Conservation (phyloP, 2,329 filamentous ascomycete genomes). For the Diplodia intermedia region DNA sequence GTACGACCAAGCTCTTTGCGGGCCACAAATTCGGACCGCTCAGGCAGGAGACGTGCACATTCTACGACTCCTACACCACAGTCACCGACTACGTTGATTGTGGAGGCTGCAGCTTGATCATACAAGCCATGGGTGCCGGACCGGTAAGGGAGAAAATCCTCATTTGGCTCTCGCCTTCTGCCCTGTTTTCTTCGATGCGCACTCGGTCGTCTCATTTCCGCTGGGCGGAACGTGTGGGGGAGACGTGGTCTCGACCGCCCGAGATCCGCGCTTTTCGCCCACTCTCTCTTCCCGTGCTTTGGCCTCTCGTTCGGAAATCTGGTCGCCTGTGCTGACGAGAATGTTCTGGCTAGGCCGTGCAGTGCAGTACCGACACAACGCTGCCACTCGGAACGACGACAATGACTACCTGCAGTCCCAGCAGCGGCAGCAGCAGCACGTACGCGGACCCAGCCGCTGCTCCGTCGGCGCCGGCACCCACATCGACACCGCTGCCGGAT, state of each 20-base stretch:
- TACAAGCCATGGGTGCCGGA: conserved; percentile 38
- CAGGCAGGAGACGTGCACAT: conserved; percentile 39
- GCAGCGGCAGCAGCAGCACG: too few relatives aligned
- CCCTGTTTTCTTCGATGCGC: background rate
- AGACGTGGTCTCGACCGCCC: background rate
- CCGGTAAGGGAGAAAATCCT: conserved; percentile 35
- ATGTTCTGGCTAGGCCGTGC: conserved; percentile 10
- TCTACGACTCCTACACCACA: conserved; percentile 38
- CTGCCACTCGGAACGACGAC: conserved; percentile 24
- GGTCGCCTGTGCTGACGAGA: conserved; percentile 15
- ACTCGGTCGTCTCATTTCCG: conserved; percentile 4
- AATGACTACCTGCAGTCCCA: conserved; percentile 11
- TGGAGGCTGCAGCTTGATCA: conserved; percentile 39
- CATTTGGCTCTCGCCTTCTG: background rate
- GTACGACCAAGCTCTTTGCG: conserved; percentile 18
- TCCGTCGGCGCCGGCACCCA: background rate
- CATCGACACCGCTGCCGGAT: background rate
- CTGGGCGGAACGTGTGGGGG: conserved; percentile 22
- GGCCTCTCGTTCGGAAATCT: background rate
- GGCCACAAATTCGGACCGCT: conserved; percentile 33
- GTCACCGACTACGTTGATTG: conserved; percentile 42
- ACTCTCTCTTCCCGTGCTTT: background rate
- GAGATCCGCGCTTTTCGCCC: conserved; percentile 2
- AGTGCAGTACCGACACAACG: conserved; percentile 11
- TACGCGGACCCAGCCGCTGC: background rate